Base-by-base conservation (phyloP, 441 rosid species). In the Macaranga tanarius region DNA sequence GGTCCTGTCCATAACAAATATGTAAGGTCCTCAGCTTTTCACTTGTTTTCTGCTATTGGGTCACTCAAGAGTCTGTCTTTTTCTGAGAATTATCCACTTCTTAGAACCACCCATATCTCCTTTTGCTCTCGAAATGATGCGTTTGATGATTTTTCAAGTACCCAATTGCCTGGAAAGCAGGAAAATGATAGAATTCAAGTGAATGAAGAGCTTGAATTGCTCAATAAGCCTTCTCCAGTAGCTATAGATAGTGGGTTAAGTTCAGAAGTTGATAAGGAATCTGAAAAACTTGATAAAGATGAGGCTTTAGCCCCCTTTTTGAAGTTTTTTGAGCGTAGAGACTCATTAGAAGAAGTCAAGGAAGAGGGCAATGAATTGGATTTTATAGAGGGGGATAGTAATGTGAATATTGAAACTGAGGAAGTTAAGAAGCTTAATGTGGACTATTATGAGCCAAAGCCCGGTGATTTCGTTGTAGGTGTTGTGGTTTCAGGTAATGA, bases 401-500 rank as follows among this genome's bases (percentile, higher is more conserved):
- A 62, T 69, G 66, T 19, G 31, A 78, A 25, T 2, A 74, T 58
- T 69, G 75, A 65, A 20, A 80, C 60, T 10, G 74, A 73, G 54
- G 82, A 79, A 71, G 75, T 23, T 55, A 62, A 71, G 70, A 86
- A 81, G 79, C 79, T 87, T 26, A 59, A 57, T 62, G 90, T 88
- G 62, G 95, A 86, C 75, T 95, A 90, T 72, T 92, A 88, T 80
- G 92, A 87, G 45, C 99, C 97, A 12, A 86, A 87, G 73, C 88
- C 88, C 1, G 96, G 97, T 31, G 97, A 95, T 48, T 82, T 90
- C 45, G 97, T 91, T 74, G 86, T 92, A 22, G 99, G 97, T 19
- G 96, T 91, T 11, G 97, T 92, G 81, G 97, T 95, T 81, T 90
- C 99, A 0, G 99, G 99, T 42, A 92, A 92, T 71, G 99, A 89